phyloP scores from a whole-genome alignment of 805 yeast genomes.

The Hemisphaericaspora nanyangensis region DNA sequence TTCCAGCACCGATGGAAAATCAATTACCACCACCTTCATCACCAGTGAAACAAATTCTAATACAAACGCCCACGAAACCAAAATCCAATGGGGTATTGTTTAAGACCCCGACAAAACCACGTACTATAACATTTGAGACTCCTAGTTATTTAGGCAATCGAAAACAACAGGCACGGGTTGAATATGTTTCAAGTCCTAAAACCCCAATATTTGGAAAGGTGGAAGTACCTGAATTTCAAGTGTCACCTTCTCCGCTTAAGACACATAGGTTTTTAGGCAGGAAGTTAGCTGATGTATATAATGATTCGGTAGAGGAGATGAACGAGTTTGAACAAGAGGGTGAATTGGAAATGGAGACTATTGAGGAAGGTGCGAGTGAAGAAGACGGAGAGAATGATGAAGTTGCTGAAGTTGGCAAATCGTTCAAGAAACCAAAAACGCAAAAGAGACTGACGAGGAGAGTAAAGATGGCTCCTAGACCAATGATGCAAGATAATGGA shows the following conservation, averaged over 20 bases:
- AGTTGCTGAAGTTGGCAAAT: slow-evolving; percentile 1
- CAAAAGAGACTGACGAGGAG: slow-evolving; percentile 52
- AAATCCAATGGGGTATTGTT: background rate
- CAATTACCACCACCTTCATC: slow-evolving; percentile 7
- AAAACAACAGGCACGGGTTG: background rate
- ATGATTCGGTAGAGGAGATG: slow-evolving; percentile 29
- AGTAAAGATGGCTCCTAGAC: slow-evolving; percentile 40
- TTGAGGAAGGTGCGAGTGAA: slow-evolving; percentile 3
- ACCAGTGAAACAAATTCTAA: slow-evolving; percentile 5
- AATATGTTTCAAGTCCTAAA: background rate
- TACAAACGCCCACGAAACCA: slow-evolving; percentile 10
- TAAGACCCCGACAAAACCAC: background rate
- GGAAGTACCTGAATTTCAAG: slow-evolving; percentile 20
- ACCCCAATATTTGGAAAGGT: slow-evolving; percentile 4
- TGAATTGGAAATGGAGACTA: slow-evolving; percentile 13
- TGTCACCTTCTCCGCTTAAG: slow-evolving; percentile 47
- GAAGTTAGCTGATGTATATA: slow-evolving; percentile 42
- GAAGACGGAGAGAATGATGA: slow-evolving; percentile 12
- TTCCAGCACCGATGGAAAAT: background rate
- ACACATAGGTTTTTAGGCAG: slow-evolving; percentile 25
- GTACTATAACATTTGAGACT: slow-evolving; percentile 3
- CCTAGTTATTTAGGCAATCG: slow-evolving; percentile 4
- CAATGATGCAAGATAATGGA: slow-evolving; percentile 27
- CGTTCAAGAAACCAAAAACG: slow-evolving; percentile 33
- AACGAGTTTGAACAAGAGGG: slow-evolving; percentile 7